Evolutionary conservation across 306 rosid species (phyloP).

Genomic region (Rubus parviflorus): DNA sequence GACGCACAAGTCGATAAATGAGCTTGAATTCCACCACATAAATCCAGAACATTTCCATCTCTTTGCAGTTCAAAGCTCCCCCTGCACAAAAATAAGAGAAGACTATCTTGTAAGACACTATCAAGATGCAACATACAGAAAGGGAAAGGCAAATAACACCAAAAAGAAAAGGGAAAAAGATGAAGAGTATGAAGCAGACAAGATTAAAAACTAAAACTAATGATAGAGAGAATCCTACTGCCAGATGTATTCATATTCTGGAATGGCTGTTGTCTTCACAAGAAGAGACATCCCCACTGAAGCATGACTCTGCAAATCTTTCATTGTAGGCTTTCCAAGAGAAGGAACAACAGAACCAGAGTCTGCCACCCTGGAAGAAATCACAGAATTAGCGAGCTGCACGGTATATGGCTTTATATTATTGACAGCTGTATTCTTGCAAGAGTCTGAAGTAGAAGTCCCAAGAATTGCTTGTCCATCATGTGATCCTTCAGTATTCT

Average conservation of each 20-base stretch:
- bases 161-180: constrained; percentile 15
- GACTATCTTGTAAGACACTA: constrained; percentile 18
- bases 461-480: constrained; percentile 37
- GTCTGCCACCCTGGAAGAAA: constrained; percentile 37
- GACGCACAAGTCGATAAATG: constrained; percentile 82
- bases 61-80: constrained; percentile 74
- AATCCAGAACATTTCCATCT: constrained; percentile 51
- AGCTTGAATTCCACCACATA: constrained; percentile 77
- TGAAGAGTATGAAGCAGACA: constrained; percentile 13
- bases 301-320: constrained; percentile 40
- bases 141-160: constrained; percentile 15
- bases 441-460: constrained; percentile 36
- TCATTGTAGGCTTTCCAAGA: constrained; percentile 41
- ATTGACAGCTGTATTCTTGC: constrained; percentile 33
- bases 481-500: constrained; percentile 42
- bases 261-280: constrained; percentile 53
- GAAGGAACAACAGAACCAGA: constrained; percentile 33
- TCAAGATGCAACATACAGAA: constrained; percentile 19
- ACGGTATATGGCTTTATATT: constrained; percentile 37
- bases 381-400: constrained; percentile 30
- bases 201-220: not conserved
- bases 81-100: constrained; percentile 49
- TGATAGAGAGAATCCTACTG: constrained; percentile 58
- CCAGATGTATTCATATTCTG: constrained; percentile 82
- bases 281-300: constrained; percentile 34